A percentile compares a stretch with the other conserved stretches of the same genome.
These are phyloP conservation scores for Arthroderma sp. DNA, from an alignment of 2,329 filamentous ascomycete species.

Conservation along the genomic window DNA sequence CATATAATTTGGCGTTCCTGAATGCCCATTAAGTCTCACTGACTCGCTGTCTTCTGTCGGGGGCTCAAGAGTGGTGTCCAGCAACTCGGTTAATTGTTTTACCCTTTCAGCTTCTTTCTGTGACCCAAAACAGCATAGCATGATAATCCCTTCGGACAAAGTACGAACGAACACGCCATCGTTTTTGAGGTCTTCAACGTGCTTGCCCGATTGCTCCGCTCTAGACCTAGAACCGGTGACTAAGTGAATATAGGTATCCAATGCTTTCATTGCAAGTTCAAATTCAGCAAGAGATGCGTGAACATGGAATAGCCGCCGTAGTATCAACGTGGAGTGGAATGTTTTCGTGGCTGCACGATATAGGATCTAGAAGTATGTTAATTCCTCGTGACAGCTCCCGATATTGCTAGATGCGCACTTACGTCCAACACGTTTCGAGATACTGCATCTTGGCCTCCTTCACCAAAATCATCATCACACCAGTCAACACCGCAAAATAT, in stretches of 20 bases:
- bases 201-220: constrained; percentile 53
- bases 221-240: constrained; percentile 73
- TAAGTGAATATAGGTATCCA: constrained; percentile 84
- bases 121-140: constrained; percentile 72
- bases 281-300: constrained; percentile 84
- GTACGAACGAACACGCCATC: constrained; percentile 66
- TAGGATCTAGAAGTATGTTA: constrained; percentile 44
- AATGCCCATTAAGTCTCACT: background rate
- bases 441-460: constrained; percentile 62
- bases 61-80: constrained; percentile 3
- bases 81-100: constrained; percentile 51
- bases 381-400: constrained; percentile 3
- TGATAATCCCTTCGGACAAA: constrained; percentile 62
- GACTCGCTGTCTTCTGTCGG: background rate
- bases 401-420: constrained; percentile 13
- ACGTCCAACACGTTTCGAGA: constrained; percentile 64
- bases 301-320: constrained; percentile 75
- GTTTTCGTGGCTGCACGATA: constrained; percentile 87
- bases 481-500: constrained; percentile 67
- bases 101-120: constrained; percentile 66
- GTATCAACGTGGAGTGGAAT: constrained; percentile 82
- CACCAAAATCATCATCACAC: constrained; percentile 67
- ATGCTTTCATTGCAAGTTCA: constrained; percentile 76
- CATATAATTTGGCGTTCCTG: constrained; percentile 33
- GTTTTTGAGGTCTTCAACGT: constrained; percentile 61